Evolutionary conservation across 331 rosid genomes (phyloP), one percentile per base, ranked within the genome.

Genomic region (Arachis monticola): DNA sequence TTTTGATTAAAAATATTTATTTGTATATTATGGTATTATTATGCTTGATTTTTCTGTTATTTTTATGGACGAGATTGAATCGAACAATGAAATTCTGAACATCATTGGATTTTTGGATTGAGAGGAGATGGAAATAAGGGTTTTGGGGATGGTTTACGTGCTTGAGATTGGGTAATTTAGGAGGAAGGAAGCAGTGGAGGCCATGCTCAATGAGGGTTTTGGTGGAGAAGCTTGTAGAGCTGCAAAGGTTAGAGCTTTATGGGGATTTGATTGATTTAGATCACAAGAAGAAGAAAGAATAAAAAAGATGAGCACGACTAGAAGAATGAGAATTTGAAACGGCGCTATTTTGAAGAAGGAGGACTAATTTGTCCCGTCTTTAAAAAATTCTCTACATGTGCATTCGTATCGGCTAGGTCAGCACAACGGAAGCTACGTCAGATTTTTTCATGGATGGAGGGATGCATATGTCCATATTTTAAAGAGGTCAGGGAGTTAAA

Each of bases 161-260:
- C 77, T 92, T 1, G 99, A 92, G 35, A 90, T 94, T 10, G 99
- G 97, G 9, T 94, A 90, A 74, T 92, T 83, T 40, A 97, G 97
- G 7, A 83, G 97, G 8, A 94, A 94, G 85, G 99, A 94, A 59
- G 88, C 97, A 0, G 79, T 92, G 12, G 97, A 94, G 41, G 90
- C 93, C 2, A 88, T 94, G 97, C 17, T 94, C 60, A 84, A 79
- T 63, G 90, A 82, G 66, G 97, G 90, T 17, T 8, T 7, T 94
- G 64, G 70, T 92, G 55, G 81, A 85, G 84, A 90, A 84, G 81
- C 92, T 94, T 0, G 74, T 88, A 77, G 90, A 90, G 63, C 58
- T 94, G 77, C 99, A 92, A 73, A 83, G 97, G 67, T 88, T 85
- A 14, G 95, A 91, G 42, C 27, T 80, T 38, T 91, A 90, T 6